Percentiles rank a stretch among this genome's conserved stretches.
Evolutionary conservation across 345 rosid genomes (phyloP).

Genomic region (Abelmoschus esculentus): DNA sequence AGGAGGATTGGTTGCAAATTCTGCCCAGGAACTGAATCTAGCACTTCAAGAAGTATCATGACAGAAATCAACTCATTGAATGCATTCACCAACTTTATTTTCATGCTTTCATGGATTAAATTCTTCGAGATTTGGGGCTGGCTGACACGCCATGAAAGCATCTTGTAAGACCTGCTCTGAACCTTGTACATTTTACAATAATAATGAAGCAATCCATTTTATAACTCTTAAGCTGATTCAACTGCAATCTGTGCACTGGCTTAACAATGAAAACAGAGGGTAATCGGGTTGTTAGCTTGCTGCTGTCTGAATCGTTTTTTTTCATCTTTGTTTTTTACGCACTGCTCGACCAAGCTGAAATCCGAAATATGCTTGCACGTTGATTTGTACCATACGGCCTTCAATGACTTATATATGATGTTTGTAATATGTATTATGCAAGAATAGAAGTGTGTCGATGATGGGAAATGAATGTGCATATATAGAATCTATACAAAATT

Average conservation of each 20-base stretch:
- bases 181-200: conserved; percentile 21
- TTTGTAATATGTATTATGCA: too few species aligned
- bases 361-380: background rate
- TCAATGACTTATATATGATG: background rate
- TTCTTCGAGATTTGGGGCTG: background rate
- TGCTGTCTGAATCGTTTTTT: conserved; percentile 1
- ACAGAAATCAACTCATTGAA: conserved; percentile 14
- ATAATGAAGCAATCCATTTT: background rate
- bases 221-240: conserved; percentile 20
- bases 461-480: too few species aligned
- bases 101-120: conserved; percentile 8
- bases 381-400: background rate
- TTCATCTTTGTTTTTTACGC: background rate
- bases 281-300: conserved; percentile 4
- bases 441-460: too few species aligned
- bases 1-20: conserved; percentile 80
- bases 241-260: conserved; percentile 7
- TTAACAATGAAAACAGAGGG: background rate
- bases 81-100: conserved; percentile 9
- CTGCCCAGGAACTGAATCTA: conserved; percentile 72
- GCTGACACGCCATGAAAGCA: background rate
- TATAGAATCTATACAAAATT: too few species aligned
- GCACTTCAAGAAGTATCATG: conserved; percentile 72
- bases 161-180: background rate
- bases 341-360: too few species aligned